phyloP scores from a whole-genome alignment of 257 asterid species.

The Capsicum pubescens region DNA sequence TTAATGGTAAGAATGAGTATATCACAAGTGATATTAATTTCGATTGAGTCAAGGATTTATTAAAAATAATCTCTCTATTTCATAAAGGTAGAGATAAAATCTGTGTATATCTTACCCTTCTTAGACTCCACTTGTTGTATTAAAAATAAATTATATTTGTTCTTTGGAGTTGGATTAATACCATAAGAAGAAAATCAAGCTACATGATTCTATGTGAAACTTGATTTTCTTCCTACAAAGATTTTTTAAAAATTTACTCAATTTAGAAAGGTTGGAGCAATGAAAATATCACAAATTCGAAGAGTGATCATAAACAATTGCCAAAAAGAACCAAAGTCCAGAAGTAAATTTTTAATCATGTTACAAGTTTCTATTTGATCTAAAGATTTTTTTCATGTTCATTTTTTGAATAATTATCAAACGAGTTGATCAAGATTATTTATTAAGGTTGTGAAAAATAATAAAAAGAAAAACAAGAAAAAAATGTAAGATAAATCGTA shows the following conservation, averaged over 20 bases:
- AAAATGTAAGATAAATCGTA: neutral
- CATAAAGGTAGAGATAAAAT: neutral
- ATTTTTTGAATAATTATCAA: neutral
- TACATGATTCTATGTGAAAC: too few species aligned
- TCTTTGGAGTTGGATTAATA: neutral
- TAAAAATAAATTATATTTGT: neutral
- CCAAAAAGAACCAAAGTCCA: neutral
- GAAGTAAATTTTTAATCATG: neutral
- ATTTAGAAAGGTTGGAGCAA: neutral
- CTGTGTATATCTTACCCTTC: neutral
- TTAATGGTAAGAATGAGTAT: neutral
- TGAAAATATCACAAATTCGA: neutral
- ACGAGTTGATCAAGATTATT: neutral
- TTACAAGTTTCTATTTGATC: neutral
- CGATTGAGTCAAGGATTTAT: neutral
- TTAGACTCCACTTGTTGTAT: neutral
- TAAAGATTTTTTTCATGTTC: neutral
- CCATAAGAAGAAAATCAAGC: neutral
- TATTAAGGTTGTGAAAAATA: too few species aligned
- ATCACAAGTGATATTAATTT: neutral
- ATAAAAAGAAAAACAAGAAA: too few species aligned
- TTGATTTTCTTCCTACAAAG: too few species aligned
- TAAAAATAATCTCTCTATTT: neutral
- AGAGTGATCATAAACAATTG: neutral
- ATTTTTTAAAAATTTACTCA: neutral